These are phyloP conservation scores for Eimeria acervulina DNA, from an alignment of 169 alveolate species.

Conservation along the genomic window DNA sequence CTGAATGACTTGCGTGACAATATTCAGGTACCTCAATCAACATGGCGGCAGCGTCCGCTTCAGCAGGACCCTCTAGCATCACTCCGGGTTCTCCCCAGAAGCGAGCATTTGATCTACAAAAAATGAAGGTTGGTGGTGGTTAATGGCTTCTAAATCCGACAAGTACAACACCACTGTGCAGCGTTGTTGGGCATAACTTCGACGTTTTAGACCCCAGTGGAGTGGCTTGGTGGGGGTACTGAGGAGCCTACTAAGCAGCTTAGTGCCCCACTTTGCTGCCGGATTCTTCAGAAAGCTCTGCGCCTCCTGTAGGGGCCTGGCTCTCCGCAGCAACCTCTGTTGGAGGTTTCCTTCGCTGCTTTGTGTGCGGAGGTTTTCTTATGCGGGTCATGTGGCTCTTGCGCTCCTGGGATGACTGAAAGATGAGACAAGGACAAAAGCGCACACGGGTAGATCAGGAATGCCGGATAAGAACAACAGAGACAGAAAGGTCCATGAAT, in stretches of 20 bases:
- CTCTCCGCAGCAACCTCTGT: conserved; percentile 9
- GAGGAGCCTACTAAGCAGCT: neutral
- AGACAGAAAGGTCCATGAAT: neutral
- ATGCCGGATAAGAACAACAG: neutral
- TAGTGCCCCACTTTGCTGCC: conserved; percentile 25
- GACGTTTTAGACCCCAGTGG: neutral
- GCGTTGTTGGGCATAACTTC: neutral
- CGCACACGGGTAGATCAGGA: neutral
- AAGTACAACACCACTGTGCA: neutral
- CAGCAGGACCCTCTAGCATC: neutral
- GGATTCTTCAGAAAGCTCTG: neutral
- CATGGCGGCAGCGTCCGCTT: neutral
- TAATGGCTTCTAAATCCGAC: neutral
- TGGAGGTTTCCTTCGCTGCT: conserved; percentile 28
- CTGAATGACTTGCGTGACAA: neutral
- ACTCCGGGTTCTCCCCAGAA: neutral
- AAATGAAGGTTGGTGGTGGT: neutral
- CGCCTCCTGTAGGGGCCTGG: conserved; percentile 37
- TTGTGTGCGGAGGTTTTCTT: conserved; percentile 56
- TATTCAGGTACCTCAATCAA: neutral
- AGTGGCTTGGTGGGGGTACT: neutral
- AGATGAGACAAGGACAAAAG: neutral
- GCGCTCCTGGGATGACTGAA: conserved; percentile 71
- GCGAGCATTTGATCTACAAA: neutral
- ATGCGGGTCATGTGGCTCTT: conserved; percentile 79